Evolutionary conservation across 2,329 filamentous ascomycete species (phyloP).

Genomic region (Keithomyces neogunnii): DNA sequence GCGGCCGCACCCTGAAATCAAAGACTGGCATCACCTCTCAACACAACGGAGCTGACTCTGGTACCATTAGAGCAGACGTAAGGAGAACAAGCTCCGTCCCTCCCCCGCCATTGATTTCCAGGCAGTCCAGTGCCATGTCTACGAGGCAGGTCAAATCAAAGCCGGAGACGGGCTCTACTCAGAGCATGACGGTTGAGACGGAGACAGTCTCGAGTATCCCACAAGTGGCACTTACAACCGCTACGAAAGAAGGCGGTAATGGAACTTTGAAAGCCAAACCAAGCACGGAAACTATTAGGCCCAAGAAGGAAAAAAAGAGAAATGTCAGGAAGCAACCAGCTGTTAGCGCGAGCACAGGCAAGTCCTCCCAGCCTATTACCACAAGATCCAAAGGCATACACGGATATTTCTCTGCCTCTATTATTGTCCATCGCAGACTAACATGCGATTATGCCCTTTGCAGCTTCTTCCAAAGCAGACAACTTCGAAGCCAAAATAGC

Average conservation of each 20-base stretch:
- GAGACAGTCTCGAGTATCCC: constrained; percentile 90
- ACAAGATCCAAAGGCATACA: too few species aligned
- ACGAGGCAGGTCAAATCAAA: constrained; percentile 64
- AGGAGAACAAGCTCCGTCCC: constrained; percentile 38
- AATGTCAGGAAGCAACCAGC: constrained; percentile 63
- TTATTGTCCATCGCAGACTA: not conserved
- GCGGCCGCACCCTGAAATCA: constrained; percentile 34
- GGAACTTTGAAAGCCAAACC: constrained; percentile 77
- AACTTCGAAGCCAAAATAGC: constrained; percentile 97
- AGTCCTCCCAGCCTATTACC: constrained; percentile 22
- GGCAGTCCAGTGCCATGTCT: constrained; percentile 56
- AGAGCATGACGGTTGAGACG: constrained; percentile 95
- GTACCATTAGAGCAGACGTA: constrained; percentile 35
- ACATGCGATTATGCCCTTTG: not conserved
- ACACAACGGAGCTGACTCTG: constrained; percentile 61
- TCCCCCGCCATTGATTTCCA: constrained; percentile 48
- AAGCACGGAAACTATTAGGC: constrained; percentile 92
- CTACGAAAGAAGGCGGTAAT: constrained; percentile 54
- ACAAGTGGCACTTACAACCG: constrained; percentile 64
- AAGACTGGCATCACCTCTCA: constrained; percentile 37
- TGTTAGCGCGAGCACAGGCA: constrained; percentile 66
- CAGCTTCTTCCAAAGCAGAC: constrained; percentile 90
- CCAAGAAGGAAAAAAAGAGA: constrained; percentile 88
- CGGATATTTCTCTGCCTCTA: too few species aligned
- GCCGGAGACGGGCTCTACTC: constrained; percentile 60